phyloP scores from a whole-genome alignment of 2,329 filamentous ascomycete genomes.

The Emergomyces africanus region DNA sequence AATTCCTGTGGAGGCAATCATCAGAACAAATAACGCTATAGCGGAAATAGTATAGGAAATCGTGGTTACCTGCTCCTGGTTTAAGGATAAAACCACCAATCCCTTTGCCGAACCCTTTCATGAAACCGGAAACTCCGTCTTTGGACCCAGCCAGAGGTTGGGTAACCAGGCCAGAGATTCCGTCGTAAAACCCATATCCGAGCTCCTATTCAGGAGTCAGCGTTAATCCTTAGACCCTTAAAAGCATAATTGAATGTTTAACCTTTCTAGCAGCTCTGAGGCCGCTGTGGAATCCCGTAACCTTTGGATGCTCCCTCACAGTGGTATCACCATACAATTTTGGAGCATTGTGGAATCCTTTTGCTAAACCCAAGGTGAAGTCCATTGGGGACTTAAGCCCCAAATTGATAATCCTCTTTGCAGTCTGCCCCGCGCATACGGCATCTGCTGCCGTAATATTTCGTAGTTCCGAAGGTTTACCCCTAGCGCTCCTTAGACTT shows the following conservation, averaged over 20 bases:
- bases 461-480: constrained; percentile 1
- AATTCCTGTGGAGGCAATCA: constrained; percentile 32
- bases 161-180: constrained; percentile 65
- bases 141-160: constrained; percentile 62
- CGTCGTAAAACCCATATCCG: constrained; percentile 65
- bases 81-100: constrained; percentile 72
- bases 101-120: constrained; percentile 73
- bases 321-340: constrained; percentile 75
- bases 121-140: constrained; percentile 51
- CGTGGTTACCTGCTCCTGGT: constrained; percentile 63
- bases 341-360: constrained; percentile 80
- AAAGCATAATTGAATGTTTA: neutral
- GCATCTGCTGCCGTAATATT: constrained; percentile 43
- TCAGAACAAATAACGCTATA: neutral
- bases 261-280: constrained; percentile 63
- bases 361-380: constrained; percentile 67
- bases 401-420: constrained; percentile 60
- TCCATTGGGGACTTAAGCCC: constrained; percentile 72
- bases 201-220: constrained; percentile 41
- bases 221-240: constrained; percentile 1
- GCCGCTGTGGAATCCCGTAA: constrained; percentile 64
- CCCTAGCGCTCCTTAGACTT: neutral
- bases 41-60: constrained; percentile 4
- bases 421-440: constrained; percentile 52
- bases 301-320: constrained; percentile 63